phyloP scores from a whole-genome alignment of 2,329 filamentous ascomycete species.

The Emmonsia crescens region DNA sequence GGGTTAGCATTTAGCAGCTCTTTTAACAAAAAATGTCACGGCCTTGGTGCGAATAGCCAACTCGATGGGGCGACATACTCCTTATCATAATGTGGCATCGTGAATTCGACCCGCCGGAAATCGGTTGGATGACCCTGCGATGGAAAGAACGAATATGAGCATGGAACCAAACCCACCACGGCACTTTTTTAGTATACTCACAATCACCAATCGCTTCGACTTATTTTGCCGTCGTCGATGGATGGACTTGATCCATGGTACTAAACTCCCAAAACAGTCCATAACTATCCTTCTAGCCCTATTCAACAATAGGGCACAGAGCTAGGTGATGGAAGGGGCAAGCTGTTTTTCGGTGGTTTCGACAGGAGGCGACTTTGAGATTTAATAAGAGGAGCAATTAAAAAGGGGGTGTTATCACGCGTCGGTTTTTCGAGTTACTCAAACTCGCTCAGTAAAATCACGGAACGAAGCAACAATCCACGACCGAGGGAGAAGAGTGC shows the following conservation, averaged over 20 bases:
- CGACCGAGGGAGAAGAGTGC: background rate
- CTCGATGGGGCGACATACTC: background rate
- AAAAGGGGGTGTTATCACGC: background rate
- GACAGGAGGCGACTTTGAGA: background rate
- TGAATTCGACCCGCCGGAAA: slow-evolving; percentile 33
- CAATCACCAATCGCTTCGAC: slow-evolving; percentile 4
- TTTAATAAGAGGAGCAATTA: background rate
- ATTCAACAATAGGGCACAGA: background rate
- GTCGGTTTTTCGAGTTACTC: background rate
- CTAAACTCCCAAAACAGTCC: slow-evolving; percentile 26
- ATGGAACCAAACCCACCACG: background rate
- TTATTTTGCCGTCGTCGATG: slow-evolving; percentile 17
- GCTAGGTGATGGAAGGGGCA: background rate
- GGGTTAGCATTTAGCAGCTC: background rate
- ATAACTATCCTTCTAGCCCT: background rate
- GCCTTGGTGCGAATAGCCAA: background rate
- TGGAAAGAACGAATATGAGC: background rate
- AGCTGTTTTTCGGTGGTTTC: background rate
- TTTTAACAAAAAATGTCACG: background rate
- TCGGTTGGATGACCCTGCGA: slow-evolving; percentile 32
- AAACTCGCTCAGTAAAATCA: background rate
- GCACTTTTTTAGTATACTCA: background rate
- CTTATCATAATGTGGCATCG: slow-evolving; percentile 16
- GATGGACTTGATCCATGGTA: slow-evolving; percentile 24
- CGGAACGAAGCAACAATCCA: background rate